Percentiles rank a stretch among this genome's conserved stretches.
Conservation (phyloP, 2,329 filamentous ascomycete genomes). For the Apiospora koreana region DNA sequence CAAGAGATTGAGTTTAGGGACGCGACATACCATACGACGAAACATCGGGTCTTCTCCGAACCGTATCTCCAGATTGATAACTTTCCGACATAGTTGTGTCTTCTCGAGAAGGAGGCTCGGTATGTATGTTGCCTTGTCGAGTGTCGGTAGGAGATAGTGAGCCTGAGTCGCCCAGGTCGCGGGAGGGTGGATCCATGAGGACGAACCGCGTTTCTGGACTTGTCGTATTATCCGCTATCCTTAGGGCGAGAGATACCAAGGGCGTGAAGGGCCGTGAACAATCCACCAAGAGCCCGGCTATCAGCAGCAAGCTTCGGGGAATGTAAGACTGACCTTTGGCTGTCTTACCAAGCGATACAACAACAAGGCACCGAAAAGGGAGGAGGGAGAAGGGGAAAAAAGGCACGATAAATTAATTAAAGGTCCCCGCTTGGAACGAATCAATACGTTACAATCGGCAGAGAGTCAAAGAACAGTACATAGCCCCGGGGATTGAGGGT, state of each 20-base stretch:
- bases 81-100: conserved; percentile 53
- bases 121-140: conserved; percentile 39
- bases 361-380: background rate
- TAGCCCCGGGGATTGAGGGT: background rate
- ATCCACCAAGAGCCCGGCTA: background rate
- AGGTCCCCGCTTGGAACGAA: background rate
- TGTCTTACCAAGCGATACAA: background rate
- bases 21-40: conserved; percentile 5
- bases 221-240: background rate
- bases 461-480: background rate
- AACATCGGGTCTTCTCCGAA: conserved; percentile 51
- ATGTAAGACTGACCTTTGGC: conserved; percentile 1
- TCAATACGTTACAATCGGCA: background rate
- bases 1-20: conserved; percentile 12
- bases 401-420: background rate
- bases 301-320: background rate
- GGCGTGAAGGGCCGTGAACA: background rate
- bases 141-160: conserved; percentile 51
- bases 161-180: conserved; percentile 38
- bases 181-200: conserved; percentile 48
- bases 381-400: background rate
- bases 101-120: conserved; percentile 35
- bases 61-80: conserved; percentile 60
- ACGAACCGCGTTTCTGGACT: conserved; percentile 8
- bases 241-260: background rate